A percentile compares a stretch with the other conserved stretches of the same genome.
These are phyloP conservation scores for Hibiscus trionum DNA, from an alignment of 345 rosid genomes.

Conservation along the genomic window DNA sequence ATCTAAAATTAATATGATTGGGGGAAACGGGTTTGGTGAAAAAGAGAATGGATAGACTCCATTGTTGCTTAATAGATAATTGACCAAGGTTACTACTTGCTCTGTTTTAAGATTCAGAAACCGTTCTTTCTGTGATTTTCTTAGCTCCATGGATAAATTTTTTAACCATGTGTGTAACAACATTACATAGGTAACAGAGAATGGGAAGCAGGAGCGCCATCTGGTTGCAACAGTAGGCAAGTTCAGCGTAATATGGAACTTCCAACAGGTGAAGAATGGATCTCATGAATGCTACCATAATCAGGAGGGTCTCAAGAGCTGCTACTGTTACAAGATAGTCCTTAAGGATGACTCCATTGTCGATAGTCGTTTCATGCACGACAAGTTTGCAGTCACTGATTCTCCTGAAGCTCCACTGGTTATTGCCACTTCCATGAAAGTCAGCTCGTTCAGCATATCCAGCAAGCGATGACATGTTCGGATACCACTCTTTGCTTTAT, in stretches of 20 bases:
- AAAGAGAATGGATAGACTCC: not conserved
- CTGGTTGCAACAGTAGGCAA: slow-evolving; percentile 96
- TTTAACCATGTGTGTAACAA: slow-evolving; percentile 4
- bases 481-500: not conserved
- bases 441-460: slow-evolving; percentile 95
- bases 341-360: slow-evolving; percentile 85
- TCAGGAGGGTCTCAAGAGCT: slow-evolving; percentile 74
- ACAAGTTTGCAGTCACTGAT: slow-evolving; percentile 79
- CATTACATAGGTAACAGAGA: slow-evolving; percentile 54
- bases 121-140: not conserved
- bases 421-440: slow-evolving; percentile 93
- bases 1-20: not conserved
- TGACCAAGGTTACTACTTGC: not conserved
- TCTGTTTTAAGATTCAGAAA: not conserved
- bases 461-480: slow-evolving; percentile 47
- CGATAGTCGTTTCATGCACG: slow-evolving; percentile 97
- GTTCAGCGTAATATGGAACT: slow-evolving; percentile 91
- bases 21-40: not conserved
- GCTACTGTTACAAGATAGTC: slow-evolving; percentile 89
- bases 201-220: slow-evolving; percentile 82
- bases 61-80: not conserved
- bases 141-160: not conserved
- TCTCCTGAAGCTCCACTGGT: slow-evolving; percentile 98
- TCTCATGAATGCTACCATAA: slow-evolving; percentile 70
- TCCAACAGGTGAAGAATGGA: slow-evolving; percentile 71